Percentiles rank a stretch among this genome's conserved stretches.
These are phyloP conservation scores for Dryas alaskensis DNA, from an alignment of 306 rosid genomes.

Conservation along the genomic window DNA sequence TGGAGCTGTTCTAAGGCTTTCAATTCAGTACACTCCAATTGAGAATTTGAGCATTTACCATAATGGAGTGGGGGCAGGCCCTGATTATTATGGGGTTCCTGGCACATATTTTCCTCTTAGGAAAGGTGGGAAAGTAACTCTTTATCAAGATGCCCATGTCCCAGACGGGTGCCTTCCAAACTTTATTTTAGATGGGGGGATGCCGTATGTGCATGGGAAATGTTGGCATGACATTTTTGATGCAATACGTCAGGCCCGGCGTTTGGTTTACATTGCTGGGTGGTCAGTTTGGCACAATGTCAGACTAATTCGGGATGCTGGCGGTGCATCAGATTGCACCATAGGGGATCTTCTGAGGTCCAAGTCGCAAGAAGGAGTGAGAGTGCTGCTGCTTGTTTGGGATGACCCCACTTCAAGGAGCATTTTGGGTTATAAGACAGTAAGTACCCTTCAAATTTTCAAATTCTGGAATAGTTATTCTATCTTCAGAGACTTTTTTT, in stretches of 20 bases:
- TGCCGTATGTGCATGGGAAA: constrained; percentile 66
- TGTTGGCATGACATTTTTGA: constrained; percentile 86
- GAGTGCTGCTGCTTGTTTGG: constrained; percentile 97
- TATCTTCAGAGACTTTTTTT: not conserved
- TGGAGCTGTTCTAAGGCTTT: constrained; percentile 65
- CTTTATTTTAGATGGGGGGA: constrained; percentile 58
- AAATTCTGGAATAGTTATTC: constrained; percentile 15
- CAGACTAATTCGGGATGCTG: constrained; percentile 64
- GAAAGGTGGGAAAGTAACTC: constrained; percentile 78
- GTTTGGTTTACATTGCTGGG: constrained; percentile 83
- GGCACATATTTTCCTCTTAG: constrained; percentile 93
- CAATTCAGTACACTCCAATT: constrained; percentile 81
- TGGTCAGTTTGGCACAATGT: constrained; percentile 98
- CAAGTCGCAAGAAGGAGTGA: constrained; percentile 92
- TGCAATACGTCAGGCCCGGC: constrained; percentile 65
- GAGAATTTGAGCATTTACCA: constrained; percentile 62
- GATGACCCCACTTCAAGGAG: constrained; percentile 95
- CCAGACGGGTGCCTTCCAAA: constrained; percentile 79
- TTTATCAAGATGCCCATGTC: constrained; percentile 93
- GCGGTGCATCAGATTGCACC: constrained; percentile 34
- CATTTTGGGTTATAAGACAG: constrained; percentile 80
- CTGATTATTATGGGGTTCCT: constrained; percentile 80
- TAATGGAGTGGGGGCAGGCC: constrained; percentile 89
- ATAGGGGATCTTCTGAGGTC: constrained; percentile 81
- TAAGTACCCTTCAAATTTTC: constrained; percentile 38